Base-by-base conservation (phyloP, 176 grass and related monocot species). In the Cenchrus fungigraminus region DNA sequence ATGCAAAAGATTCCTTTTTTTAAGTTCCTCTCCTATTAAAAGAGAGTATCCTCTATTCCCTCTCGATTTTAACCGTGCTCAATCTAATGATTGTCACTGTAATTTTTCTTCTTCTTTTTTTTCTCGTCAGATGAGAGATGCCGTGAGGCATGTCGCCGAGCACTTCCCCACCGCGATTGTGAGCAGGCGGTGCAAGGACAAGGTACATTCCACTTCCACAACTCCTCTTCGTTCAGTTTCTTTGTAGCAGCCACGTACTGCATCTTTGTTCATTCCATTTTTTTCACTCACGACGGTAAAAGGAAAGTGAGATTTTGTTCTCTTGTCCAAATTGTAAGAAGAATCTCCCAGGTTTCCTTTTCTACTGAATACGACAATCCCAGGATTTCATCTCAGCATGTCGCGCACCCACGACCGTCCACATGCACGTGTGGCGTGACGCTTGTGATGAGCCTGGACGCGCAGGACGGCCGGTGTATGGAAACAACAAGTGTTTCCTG, bases 121-220 rank as follows among this genome's bases (percentile, higher is more conserved):
- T 83, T 47, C 49, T 12, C 15, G 1, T 29, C 74, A 98, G 95
- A 98, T 98, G 95, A 92, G 95, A 65, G 91, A 89, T 0, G 93
- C 89, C 5, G 91, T 99, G 55, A 87, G 88, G 50, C 65, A 70
- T 29, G 90, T 91, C 6, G 93, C 97, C 0, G 84, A 91, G 83
- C 82, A 84, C 76, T 99, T 99, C 75, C 97, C 97, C 42, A 99
- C 97, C 0, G 91, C 97, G 2, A 99, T 99, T 10, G 94, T 99
- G 11, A 99, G 94, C 82, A 91, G 97, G 8, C 86, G 97, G 67
- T 83, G 91, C 88, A 86, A 74, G 51, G 92, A 94, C 91, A 99
- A 96, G 93, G 97, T 99, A 89, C 82, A 85, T 88, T 87, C 70
- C 60, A 51, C 37, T 2, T 40, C 37, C 37, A 16, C 8, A 47